Base-by-base conservation (phyloP, 495 filamentous ascomycete genomes). In the Trichoderma parareesei region DNA sequence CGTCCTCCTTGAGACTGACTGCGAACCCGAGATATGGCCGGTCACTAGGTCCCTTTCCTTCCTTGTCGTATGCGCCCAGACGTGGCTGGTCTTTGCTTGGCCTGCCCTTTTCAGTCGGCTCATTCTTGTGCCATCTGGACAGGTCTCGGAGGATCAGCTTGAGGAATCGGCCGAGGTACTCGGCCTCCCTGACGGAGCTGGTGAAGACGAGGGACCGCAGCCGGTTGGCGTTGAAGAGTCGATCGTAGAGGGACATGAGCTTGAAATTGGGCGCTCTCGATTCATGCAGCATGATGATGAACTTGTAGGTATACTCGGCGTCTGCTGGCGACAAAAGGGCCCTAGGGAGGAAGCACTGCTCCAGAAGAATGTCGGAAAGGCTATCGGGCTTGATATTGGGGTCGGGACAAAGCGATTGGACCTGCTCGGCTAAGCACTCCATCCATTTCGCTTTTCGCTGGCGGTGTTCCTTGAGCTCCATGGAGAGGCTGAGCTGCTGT, bases 321-420 rank as follows among this genome's bases (percentile, higher is more conserved):
- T 99, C 95, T 38, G 88, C 78, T 3, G 90, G 85, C 0, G 93
- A 97, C 18, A 97, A 76, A 5, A 93, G 81, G 42, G 96, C 78
- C 27, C 95, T 87, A 11, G 95, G 94, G 37, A 97, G 74, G 65
- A 99, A 87, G 73, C 95, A 99, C 67, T 93, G 85, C 71, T 97
- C 91, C 38, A 98, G 81, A 33, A 99, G 75, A 4, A 86, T 82
- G 67, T 90, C 82, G 63, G 92, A 87, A 7, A 94, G 77, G 13
- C 78, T 80, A 62, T 93, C 85, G 38, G 82, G 78, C 65, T 89
- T 89, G 33, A 79, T 77, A 9, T 82, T 81, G 69, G 83, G 79
- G 11, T 78, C 76, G 9, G 81, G 76, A 69, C 96, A 96, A 91
- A 92, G 95, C 35, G 84, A 76, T 62, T 86, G 80, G 75, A 96